These are phyloP conservation scores for Cyberlindnera amylophila DNA, from an alignment of 805 yeast species.

Conservation along the genomic window DNA sequence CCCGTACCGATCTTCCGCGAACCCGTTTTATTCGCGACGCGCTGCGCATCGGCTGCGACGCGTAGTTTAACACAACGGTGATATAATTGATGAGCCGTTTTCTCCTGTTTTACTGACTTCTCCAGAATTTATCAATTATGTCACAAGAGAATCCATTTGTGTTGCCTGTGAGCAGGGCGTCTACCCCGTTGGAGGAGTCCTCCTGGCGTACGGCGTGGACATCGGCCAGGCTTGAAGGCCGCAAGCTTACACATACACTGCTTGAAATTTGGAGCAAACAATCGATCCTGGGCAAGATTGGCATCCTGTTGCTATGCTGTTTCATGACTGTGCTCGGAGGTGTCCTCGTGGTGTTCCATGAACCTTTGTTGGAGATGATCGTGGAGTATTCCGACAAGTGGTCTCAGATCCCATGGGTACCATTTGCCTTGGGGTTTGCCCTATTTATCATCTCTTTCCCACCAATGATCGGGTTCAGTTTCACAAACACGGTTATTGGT, in stretches of 20 bases:
- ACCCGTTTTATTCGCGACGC: too few relatives aligned
- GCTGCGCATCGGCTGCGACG: too few relatives aligned
- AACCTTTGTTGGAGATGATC: constrained; percentile 15
- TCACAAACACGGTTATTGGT: constrained; percentile 65
- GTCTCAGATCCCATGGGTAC: constrained; percentile 31
- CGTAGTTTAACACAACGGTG: too few relatives aligned
- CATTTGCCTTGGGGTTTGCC: constrained; percentile 44
- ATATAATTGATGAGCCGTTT: too few relatives aligned
- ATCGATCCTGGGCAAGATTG: constrained; percentile 15
- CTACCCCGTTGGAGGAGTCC: constrained; percentile 1
- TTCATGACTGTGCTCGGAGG: constrained; percentile 7
- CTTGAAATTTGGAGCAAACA: constrained; percentile 15
- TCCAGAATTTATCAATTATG: too few relatives aligned
- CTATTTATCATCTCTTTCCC: constrained; percentile 79
- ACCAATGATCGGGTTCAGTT: constrained; percentile 81
- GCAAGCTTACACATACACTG: constrained; percentile 1
- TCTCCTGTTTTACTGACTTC: too few relatives aligned
- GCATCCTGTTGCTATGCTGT: constrained; percentile 1
- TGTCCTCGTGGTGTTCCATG: constrained; percentile 18
- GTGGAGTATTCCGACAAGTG: constrained; percentile 27
- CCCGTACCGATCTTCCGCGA: too few relatives aligned
- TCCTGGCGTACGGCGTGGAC: background rate
- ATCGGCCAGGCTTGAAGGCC: constrained; percentile 4
- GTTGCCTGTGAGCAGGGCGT: background rate
- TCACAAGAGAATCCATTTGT: constrained; percentile 9